A percentile compares a stretch with the other conserved stretches of the same genome.
phyloP scores from a whole-genome alignment of 2,329 filamentous ascomycete species.

The Penicillium thymicola region DNA sequence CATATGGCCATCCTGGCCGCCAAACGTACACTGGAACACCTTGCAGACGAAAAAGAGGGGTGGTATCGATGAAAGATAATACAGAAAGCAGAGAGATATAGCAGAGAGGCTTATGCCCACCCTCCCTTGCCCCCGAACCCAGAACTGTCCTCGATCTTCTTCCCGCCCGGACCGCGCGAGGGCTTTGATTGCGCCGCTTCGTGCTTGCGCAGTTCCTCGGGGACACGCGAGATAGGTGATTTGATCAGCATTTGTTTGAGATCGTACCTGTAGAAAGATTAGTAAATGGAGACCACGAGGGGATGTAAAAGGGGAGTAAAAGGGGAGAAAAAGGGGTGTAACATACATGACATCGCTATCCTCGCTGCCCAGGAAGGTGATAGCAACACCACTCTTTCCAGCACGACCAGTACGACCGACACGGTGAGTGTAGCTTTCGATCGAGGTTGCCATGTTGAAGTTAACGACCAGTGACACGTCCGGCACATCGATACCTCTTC shows the following conservation, averaged over 20 bases:
- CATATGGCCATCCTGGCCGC: neutral
- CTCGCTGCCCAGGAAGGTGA: conserved; percentile 91
- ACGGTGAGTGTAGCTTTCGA: conserved; percentile 95
- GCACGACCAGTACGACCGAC: conserved; percentile 96
- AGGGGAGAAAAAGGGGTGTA: neutral
- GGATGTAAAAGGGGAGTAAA: conserved; percentile 4
- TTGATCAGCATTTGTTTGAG: conserved; percentile 94
- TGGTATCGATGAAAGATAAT: conserved; percentile 11
- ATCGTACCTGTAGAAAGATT: conserved; percentile 58
- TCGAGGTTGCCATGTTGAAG: conserved; percentile 95
- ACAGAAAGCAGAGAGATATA: neutral
- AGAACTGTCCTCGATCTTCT: conserved; percentile 47
- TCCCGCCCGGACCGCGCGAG: conserved; percentile 42
- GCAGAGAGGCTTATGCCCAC: conserved; percentile 21
- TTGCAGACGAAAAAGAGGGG: neutral
- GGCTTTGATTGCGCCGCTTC: conserved; percentile 87
- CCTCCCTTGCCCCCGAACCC: conserved; percentile 38
- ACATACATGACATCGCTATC: conserved; percentile 77
- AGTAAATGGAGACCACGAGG: conserved; percentile 10
- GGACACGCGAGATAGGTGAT: conserved; percentile 80
- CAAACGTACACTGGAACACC: neutral
- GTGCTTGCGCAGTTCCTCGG: conserved; percentile 85
- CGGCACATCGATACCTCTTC: conserved; percentile 94
- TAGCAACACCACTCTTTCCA: conserved; percentile 91
- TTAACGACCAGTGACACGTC: conserved; percentile 94